A percentile compares a stretch with the other conserved stretches of the same genome.
These are phyloP conservation scores for Sclerotinia spermophila DNA, from an alignment of 2,329 filamentous ascomycete species.

Conservation along the genomic window DNA sequence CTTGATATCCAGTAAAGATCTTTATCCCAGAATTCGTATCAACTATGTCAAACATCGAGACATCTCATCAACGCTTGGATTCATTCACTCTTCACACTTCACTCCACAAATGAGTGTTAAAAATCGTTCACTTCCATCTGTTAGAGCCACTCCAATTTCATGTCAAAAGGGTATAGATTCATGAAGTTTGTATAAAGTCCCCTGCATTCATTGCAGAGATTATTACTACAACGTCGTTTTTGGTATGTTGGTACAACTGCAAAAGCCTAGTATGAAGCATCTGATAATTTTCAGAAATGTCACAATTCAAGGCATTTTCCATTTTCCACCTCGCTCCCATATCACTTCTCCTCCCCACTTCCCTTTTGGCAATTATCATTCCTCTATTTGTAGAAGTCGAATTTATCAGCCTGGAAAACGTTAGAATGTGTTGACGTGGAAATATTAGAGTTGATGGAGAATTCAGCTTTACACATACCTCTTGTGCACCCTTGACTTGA, in stretches of 20 bases:
- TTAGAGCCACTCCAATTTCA: background rate
- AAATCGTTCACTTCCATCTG: background rate
- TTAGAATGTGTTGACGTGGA: constrained; percentile 20
- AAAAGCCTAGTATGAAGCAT: constrained; percentile 1
- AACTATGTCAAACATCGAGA: background rate
- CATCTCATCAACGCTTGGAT: background rate
- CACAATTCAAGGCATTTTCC: background rate
- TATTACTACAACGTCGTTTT: constrained; percentile 15
- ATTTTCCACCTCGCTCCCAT: background rate
- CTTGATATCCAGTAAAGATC: background rate
- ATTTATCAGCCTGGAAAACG: constrained; percentile 59
- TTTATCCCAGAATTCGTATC: background rate
- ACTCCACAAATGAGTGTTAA: background rate
- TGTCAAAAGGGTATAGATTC: constrained; percentile 12
- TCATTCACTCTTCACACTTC: background rate
- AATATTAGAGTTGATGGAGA: background rate
- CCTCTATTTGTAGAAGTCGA: constrained; percentile 83
- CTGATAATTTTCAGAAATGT: constrained; percentile 13
- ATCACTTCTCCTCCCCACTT: background rate
- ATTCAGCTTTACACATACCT: constrained; percentile 51
- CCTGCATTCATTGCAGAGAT: constrained; percentile 7
- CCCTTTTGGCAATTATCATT: background rate
- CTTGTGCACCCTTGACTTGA: constrained; percentile 83
- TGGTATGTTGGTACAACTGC: constrained; percentile 17
- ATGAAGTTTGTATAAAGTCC: constrained; percentile 5